phyloP scores from a whole-genome alignment of 352 stramenopile genomes.

The Pythium angustatum region DNA sequence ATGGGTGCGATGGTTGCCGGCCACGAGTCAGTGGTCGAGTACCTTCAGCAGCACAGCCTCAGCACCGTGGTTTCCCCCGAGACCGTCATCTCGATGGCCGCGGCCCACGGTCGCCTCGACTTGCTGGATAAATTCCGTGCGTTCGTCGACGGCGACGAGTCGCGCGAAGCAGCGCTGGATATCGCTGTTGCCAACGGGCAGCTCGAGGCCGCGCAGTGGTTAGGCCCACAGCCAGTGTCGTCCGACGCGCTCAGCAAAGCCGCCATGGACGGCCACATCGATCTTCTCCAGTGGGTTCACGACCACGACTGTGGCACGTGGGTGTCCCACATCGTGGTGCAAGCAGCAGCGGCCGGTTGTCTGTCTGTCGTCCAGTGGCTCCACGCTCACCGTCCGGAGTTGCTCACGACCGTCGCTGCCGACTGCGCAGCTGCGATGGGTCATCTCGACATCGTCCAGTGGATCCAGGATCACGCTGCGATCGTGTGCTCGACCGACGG shows the following conservation, averaged over 20 bases:
- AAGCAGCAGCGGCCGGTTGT: slow-evolving; percentile 1
- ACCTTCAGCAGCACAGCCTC: slow-evolving; percentile 11
- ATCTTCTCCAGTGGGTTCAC: slow-evolving; percentile 21
- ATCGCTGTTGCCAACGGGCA: slow-evolving; percentile 12
- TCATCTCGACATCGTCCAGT: slow-evolving; percentile 11
- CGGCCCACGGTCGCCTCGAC: slow-evolving; percentile 7
- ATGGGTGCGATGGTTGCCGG: slow-evolving; percentile 14
- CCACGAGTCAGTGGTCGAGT: slow-evolving; percentile 14
- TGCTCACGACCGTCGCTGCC: background rate
- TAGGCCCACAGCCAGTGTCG: slow-evolving; percentile 3
- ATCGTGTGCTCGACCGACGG: background rate
- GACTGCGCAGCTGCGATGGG: background rate
- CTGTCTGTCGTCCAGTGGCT: slow-evolving; percentile 10
- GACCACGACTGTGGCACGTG: slow-evolving; percentile 18
- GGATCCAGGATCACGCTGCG: background rate
- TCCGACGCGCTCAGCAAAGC: slow-evolving; percentile 8
- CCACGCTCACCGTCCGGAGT: background rate
- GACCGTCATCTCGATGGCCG: slow-evolving; percentile 12
- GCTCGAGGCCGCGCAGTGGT: slow-evolving; percentile 15
- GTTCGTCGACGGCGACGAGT: background rate
- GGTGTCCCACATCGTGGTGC: slow-evolving; percentile 2
- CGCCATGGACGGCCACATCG: slow-evolving; percentile 13
- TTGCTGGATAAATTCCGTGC: slow-evolving; percentile 10
- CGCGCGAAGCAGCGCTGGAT: slow-evolving; percentile 8
- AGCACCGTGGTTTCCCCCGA: slow-evolving; percentile 4